phyloP scores from a whole-genome alignment of 257 asterid species.

The Nicotiana knightiana region DNA sequence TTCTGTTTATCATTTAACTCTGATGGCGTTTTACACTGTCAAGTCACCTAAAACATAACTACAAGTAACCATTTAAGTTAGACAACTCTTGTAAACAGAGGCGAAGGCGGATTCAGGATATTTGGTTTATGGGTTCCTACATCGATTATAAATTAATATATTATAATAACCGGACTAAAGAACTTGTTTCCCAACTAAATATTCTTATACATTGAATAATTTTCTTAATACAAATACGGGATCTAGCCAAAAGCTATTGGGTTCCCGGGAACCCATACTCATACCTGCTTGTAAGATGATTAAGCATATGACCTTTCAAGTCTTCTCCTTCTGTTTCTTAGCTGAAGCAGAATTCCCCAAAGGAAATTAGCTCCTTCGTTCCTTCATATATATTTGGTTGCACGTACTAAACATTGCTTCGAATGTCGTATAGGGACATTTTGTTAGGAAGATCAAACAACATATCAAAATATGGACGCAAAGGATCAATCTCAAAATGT shows the following conservation, averaged over 20 bases:
- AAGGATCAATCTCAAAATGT: constrained; percentile 14
- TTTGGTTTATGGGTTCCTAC: too few relatives aligned
- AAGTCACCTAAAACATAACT: too few relatives aligned
- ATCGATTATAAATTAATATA: too few relatives aligned
- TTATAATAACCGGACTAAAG: too few relatives aligned
- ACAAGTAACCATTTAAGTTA: background rate
- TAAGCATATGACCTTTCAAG: background rate
- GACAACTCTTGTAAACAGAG: background rate
- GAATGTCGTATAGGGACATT: background rate
- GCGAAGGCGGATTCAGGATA: too few relatives aligned
- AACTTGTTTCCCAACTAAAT: too few relatives aligned
- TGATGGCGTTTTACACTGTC: too few relatives aligned
- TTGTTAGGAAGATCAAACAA: background rate
- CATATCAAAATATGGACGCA: background rate
- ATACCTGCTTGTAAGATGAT: background rate
- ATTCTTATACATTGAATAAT: too few relatives aligned
- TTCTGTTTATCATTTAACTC: background rate
- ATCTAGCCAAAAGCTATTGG: too few relatives aligned
- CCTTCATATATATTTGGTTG: background rate
- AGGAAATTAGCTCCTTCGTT: background rate
- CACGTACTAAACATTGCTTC: background rate
- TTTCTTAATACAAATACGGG: too few relatives aligned
- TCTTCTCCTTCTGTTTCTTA: background rate
- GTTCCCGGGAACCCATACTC: too few relatives aligned
- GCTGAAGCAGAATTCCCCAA: background rate